Conservation (phyloP, 2,329 filamentous ascomycete genomes). For the Emergomyces pasteurianus region DNA sequence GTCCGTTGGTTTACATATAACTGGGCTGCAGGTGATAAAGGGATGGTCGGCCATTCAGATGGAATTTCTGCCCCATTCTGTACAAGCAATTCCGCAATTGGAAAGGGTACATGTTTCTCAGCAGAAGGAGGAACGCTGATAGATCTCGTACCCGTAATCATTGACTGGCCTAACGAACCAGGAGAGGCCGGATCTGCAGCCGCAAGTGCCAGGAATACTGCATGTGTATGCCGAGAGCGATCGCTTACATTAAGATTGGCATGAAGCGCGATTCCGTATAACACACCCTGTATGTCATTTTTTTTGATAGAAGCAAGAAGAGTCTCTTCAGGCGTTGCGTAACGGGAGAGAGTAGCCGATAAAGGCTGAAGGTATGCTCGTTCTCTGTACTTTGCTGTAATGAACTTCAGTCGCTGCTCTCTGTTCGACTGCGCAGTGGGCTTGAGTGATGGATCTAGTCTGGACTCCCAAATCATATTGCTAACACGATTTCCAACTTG, state of each 20-base stretch:
- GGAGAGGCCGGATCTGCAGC: slow-evolving; percentile 84
- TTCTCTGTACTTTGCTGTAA: slow-evolving; percentile 89
- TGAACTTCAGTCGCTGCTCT: slow-evolving; percentile 87
- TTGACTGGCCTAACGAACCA: slow-evolving; percentile 7
- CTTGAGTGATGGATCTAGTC: slow-evolving; percentile 60
- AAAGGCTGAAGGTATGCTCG: slow-evolving; percentile 63
- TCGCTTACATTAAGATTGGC: slow-evolving; percentile 82
- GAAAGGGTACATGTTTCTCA: slow-evolving; percentile 53
- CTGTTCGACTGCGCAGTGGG: slow-evolving; percentile 65
- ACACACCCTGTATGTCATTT: slow-evolving; percentile 86
- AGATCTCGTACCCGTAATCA: slow-evolving; percentile 11
- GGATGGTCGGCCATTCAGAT: slow-evolving; percentile 61
- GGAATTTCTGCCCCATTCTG: slow-evolving; percentile 93
- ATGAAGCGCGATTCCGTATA: slow-evolving; percentile 75
- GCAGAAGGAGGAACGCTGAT: slow-evolving; percentile 30
- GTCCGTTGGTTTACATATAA: slow-evolving; percentile 72
- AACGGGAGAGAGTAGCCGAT: slow-evolving; percentile 62
- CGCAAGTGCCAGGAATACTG: slow-evolving; percentile 80
- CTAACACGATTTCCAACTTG: slow-evolving; percentile 88
- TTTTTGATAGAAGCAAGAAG: slow-evolving; percentile 87
- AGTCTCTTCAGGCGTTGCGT: slow-evolving; percentile 70
- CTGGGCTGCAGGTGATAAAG: slow-evolving; percentile 67
- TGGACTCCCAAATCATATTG: slow-evolving; percentile 94
- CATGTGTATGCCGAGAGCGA: slow-evolving; percentile 75
- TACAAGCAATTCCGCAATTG: slow-evolving; percentile 77